Conservation (phyloP, 163 green algal genomes). For the Scenedesmus sp. region DNA sequence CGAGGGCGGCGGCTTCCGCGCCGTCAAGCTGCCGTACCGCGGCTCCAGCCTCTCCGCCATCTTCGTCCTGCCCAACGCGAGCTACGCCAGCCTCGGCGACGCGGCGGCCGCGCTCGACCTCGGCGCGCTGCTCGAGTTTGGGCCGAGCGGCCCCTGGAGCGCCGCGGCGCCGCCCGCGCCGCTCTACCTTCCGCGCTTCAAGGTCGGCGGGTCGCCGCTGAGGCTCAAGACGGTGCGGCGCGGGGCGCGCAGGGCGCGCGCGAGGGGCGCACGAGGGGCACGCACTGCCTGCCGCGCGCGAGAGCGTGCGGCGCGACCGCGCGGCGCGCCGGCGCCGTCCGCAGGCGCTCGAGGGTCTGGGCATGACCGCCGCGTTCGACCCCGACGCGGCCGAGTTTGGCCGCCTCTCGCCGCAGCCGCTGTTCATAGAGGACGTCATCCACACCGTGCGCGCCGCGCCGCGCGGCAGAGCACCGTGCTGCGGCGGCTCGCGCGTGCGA, state of each 20-base stretch:
- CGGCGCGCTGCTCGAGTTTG: background rate
- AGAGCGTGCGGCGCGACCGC: too few species aligned
- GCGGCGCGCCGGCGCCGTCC: too few species aligned
- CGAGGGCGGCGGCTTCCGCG: conserved; percentile 29
- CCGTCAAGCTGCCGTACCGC: conserved; percentile 51
- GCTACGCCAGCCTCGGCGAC: background rate
- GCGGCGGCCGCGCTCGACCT: background rate
- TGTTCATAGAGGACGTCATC: conserved; percentile 18
- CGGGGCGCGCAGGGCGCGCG: too few species aligned
- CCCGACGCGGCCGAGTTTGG: background rate
- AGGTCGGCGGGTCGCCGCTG: background rate
- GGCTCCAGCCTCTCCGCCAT: conserved; percentile 43
- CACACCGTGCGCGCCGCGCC: conserved; percentile 24
- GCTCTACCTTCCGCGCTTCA: background rate
- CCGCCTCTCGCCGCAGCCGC: background rate
- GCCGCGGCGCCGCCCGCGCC: background rate
- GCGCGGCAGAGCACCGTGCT: too few species aligned
- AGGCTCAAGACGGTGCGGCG: background rate
- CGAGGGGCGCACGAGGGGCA: too few species aligned
- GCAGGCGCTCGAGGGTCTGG: conserved; percentile 15
- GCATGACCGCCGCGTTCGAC: conserved; percentile 13
- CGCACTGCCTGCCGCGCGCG: too few species aligned
- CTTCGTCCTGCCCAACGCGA: conserved; percentile 40
- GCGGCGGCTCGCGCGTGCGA: too few species aligned
- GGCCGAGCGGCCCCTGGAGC: background rate